Evolutionary conservation across 2,329 filamentous ascomycete species (phyloP).

Genomic region (Arthrobotrys megalospora): DNA sequence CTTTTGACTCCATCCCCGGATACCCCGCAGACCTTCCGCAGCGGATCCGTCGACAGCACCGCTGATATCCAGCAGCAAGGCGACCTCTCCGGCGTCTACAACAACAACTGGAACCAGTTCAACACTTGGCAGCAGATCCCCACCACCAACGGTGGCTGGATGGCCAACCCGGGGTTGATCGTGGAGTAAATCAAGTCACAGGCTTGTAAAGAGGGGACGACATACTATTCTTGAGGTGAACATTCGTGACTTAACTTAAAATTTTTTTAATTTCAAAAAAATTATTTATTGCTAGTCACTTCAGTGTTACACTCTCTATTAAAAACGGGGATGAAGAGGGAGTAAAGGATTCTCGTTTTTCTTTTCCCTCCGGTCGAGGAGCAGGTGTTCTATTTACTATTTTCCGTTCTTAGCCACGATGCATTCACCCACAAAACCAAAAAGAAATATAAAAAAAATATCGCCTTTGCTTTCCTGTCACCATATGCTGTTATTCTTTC

Average conservation of each 20-base stretch:
- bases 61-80: constrained; percentile 59
- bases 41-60: constrained; percentile 58
- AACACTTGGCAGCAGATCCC: constrained; percentile 57
- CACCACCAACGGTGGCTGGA: constrained; percentile 50
- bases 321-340: constrained; percentile 34
- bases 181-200: constrained; percentile 39
- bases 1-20: constrained; percentile 55
- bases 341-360: constrained; percentile 28
- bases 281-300: constrained; percentile 62
- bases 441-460: constrained; percentile 20
- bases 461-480: constrained; percentile 42
- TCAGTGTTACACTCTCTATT: constrained; percentile 53
- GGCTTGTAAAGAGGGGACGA: constrained; percentile 15
- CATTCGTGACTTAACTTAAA: constrained; percentile 61
- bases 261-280: constrained; percentile 47
- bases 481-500: constrained; percentile 51
- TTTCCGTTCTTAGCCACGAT: constrained; percentile 57
- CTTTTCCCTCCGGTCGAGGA: constrained; percentile 56
- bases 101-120: constrained; percentile 58
- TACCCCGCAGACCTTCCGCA: constrained; percentile 58
- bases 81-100: constrained; percentile 54
- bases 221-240: constrained; percentile 46
- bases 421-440: constrained; percentile 11
- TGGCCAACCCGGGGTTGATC: constrained; percentile 44
- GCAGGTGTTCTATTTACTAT: constrained; percentile 52